Evolutionary conservation across 176 grass and related monocot genomes (phyloP), one percentile per base, ranked within the genome.

Genomic region (Musa acuminata): DNA sequence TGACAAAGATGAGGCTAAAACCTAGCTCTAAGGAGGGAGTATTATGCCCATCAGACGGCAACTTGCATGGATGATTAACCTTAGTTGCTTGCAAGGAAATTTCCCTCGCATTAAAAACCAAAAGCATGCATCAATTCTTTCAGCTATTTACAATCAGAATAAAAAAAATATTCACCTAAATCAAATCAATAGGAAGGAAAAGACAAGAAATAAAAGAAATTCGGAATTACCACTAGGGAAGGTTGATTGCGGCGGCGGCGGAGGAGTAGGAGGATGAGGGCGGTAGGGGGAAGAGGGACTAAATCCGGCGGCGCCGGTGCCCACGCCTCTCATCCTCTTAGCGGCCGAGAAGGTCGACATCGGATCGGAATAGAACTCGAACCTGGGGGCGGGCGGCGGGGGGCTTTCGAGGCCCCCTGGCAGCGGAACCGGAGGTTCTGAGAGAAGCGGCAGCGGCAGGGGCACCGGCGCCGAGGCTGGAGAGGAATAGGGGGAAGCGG

Each of bases 321-420:
- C 23, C 7, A 1, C 72, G 13, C 72, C 72, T 27, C 72, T 74
- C 21, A 53, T 53, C 52, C 72, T 54, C 72, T 77, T 64, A 48
- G 59, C 8, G 21, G 43, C 11, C 19, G 58, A 77, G 60, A 77
- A 77, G 49, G 75, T 49, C 59, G 75, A 26, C 48, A 12, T 64
- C 2, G 75, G 75, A 21, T 65, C 75, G 12, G 75, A 52, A 60
- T 65, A 64, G 59, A 51, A 51, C 20, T 77, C 75, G n/a, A 65
- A 77, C 75, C 75, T 77, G 11, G 35, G 19, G 20, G 29, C 60
- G 0, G 59, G 35, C 49, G 75, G 75, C 60, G 75, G 75, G 3
- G 60, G 60, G 60, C 59, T 64, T 17, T 66, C 48, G 7, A 60
- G 4, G 1, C 13, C 67, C 1, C 1, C 6, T 14, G 1, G 29